phyloP scores from a whole-genome alignment of 192 early-diverging fungal genomes.

The Spinellus fusiger region DNA sequence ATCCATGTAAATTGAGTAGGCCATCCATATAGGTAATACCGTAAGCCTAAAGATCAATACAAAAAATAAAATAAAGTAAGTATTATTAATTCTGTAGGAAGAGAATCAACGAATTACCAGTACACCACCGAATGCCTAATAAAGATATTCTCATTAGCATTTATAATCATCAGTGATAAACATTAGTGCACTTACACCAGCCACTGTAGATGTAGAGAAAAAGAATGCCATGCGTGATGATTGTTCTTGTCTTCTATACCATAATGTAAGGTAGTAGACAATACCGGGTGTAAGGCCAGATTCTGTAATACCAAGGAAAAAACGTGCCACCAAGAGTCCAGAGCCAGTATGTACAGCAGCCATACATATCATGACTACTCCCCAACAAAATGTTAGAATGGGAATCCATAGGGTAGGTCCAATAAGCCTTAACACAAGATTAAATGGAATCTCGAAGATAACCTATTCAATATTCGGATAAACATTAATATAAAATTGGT shows the following conservation, averaged over 20 bases:
- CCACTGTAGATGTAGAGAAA: constrained; percentile 46
- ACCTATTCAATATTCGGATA: constrained; percentile 42
- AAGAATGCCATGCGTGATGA: constrained; percentile 48
- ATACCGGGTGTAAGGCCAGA: constrained; percentile 56
- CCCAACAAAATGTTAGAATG: constrained; percentile 53
- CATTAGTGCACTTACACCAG: constrained; percentile 35
- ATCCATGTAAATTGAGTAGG: constrained; percentile 45
- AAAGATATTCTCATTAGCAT: background rate
- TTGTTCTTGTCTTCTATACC: constrained; percentile 44
- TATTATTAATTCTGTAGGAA: background rate
- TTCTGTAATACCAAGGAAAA: constrained; percentile 54
- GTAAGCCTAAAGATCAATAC: constrained; percentile 36
- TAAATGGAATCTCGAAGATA: constrained; percentile 70
- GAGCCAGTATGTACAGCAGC: constrained; percentile 34
- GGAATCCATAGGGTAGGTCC: constrained; percentile 52
- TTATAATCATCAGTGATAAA: constrained; percentile 43
- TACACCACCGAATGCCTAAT: constrained; percentile 53
- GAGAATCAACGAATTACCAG: constrained; percentile 17
- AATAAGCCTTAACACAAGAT: constrained; percentile 54
- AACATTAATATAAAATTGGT: background rate
- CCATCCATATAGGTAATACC: constrained; percentile 56
- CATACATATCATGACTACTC: constrained; percentile 45
- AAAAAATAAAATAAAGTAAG: background rate
- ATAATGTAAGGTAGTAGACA: constrained; percentile 48
- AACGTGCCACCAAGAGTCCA: constrained; percentile 45